A percentile compares a stretch with the other conserved stretches of the same genome.
Conservation (phyloP, 257 asterid genomes). For the Solanum paucissectum region DNA sequence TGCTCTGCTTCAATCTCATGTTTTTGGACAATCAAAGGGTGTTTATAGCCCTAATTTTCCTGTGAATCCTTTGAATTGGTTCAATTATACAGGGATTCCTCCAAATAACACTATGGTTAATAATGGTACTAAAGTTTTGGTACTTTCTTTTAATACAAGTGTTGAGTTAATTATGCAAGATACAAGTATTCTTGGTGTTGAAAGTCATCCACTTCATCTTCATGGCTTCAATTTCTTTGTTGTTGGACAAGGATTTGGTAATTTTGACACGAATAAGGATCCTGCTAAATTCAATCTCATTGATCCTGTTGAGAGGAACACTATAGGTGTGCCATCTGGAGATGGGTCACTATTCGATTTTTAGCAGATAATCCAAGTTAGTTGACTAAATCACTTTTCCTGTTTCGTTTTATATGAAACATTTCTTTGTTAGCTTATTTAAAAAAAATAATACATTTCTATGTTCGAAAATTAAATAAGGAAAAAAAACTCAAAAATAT, state of each 20-base stretch:
- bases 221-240: constrained; percentile 27
- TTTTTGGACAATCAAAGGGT: constrained; percentile 2
- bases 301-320: constrained; percentile 26
- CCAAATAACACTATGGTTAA: constrained; percentile 12
- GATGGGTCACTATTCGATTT: constrained; percentile 25
- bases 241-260: constrained; percentile 14
- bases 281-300: constrained; percentile 17
- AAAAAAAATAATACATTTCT: background rate
- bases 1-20: constrained; percentile 35
- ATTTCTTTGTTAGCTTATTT: background rate
- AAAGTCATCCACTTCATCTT: constrained; percentile 25
- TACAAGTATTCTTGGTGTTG: constrained; percentile 18
- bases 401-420: background rate
- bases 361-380: constrained; percentile 22
- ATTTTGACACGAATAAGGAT: constrained; percentile 13
- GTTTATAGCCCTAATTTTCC: constrained; percentile 17
- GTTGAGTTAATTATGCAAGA: constrained; percentile 27
- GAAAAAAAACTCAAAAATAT: too few species aligned
- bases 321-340: constrained; percentile 18
- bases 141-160: constrained; percentile 14
- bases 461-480: background rate
- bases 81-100: constrained; percentile 20
- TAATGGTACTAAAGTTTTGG: constrained; percentile 14
- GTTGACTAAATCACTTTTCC: background rate
- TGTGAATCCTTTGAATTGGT: background rate